These are phyloP conservation scores for Citrus hindsii DNA, from an alignment of 345 rosid species.

Conservation along the genomic window DNA sequence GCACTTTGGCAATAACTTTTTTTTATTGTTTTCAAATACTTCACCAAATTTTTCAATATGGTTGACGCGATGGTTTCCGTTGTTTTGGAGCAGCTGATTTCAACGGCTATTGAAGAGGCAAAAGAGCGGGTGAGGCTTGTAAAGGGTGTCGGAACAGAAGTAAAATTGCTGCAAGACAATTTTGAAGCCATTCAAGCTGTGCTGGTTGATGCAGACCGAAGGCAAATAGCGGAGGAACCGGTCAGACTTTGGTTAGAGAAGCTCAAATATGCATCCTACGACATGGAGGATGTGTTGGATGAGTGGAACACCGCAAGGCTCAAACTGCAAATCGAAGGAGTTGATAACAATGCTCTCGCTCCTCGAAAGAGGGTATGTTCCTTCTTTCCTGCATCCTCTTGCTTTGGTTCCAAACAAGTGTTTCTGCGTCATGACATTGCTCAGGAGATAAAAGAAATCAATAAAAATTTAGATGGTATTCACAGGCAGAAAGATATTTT, in stretches of 20 bases:
- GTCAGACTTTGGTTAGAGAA: not conserved
- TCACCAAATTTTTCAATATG: no score
- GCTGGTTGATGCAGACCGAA: no score
- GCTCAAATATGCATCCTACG: not conserved
- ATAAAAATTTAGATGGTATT: not conserved
- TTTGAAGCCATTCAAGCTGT: no score
- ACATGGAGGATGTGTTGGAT: constrained; percentile 8
- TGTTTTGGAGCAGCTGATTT: no score
- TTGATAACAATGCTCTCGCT: no score
- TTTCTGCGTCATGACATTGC: not conserved
- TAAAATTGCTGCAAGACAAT: not conserved
- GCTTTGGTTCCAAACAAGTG: not conserved
- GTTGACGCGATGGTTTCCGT: no score
- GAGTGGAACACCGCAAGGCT: not conserved
- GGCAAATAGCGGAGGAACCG: not conserved
- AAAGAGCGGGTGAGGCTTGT: not conserved
- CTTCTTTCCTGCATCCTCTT: not conserved
- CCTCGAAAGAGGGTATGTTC: no score
- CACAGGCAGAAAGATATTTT: not conserved
- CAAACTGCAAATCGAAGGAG: no score
- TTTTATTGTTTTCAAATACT: no score
- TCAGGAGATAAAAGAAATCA: not conserved
- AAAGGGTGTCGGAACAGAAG: not conserved
- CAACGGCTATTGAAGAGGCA: no score
- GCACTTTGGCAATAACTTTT: no score